A percentile compares a stretch with the other conserved stretches of the same genome.
phyloP scores from a whole-genome alignment of 345 rosid genomes.

The Nephelium lappaceum region DNA sequence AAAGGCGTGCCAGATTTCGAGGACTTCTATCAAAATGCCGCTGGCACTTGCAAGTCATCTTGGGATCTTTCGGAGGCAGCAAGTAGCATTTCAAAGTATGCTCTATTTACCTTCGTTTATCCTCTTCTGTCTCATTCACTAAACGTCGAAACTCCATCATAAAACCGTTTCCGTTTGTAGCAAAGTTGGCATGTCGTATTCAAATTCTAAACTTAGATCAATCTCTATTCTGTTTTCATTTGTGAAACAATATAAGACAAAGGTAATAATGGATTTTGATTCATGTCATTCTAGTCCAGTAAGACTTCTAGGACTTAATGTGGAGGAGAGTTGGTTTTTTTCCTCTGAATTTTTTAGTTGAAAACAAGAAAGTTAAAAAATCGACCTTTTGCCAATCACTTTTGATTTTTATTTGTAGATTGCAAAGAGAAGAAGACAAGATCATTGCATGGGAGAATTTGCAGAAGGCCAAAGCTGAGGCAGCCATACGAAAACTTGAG shows the following conservation, averaged over 20 bases:
- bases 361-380: background rate
- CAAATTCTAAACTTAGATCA: conserved; percentile 2
- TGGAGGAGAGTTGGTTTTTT: background rate
- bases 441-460: conserved; percentile 96
- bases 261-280: background rate
- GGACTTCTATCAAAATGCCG: conserved; percentile 31
- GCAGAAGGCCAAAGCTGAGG: conserved; percentile 98
- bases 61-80: conserved; percentile 69
- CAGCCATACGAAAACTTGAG: conserved; percentile 89
- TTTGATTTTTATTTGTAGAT: conserved; percentile 41
- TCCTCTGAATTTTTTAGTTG: background rate
- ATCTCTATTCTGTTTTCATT: background rate
- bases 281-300: background rate
- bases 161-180: background rate
- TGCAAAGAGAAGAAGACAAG: conserved; percentile 86
- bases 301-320: background rate
- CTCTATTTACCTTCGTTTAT: background rate
- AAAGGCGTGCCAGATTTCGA: conserved; percentile 47
- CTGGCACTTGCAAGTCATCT: conserved; percentile 43
- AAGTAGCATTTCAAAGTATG: conserved; percentile 64
- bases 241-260: background rate
- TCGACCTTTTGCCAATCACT: background rate
- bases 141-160: background rate
- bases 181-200: conserved; percentile 7
- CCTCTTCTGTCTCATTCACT: background rate